Evolutionary conservation across 2,329 filamentous ascomycete species (phyloP).

Genomic region (Fusarium sororula): DNA sequence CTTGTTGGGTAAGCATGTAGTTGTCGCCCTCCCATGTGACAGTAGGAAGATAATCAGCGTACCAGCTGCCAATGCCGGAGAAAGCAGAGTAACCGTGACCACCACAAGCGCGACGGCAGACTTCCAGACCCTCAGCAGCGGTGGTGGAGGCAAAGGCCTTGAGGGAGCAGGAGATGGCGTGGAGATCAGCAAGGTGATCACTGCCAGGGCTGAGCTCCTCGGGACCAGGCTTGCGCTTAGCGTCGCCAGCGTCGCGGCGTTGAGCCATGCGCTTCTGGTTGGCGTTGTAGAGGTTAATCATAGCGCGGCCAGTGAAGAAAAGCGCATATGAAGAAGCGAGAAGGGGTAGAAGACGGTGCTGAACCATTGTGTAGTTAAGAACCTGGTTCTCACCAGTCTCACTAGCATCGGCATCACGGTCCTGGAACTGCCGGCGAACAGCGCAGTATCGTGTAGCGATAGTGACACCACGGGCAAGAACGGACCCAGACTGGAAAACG

Average conservation of each 20-base stretch:
- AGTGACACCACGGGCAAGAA: constrained; percentile 78
- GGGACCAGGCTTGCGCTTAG: constrained; percentile 68
- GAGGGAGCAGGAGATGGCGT: constrained; percentile 79
- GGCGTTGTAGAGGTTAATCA: constrained; percentile 78
- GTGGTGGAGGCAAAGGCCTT: constrained; percentile 78
- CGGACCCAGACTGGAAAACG: constrained; percentile 76
- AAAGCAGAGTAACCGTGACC: constrained; percentile 81
- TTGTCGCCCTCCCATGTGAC: constrained; percentile 82
- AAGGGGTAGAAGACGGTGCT: constrained; percentile 76
- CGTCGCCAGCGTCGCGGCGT: constrained; percentile 50
- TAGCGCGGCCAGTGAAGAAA: constrained; percentile 79
- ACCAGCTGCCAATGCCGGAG: constrained; percentile 79
- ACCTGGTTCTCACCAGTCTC: constrained; percentile 75
- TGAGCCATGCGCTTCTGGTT: constrained; percentile 73
- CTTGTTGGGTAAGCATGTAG: constrained; percentile 85
- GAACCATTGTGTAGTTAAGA: constrained; percentile 84
- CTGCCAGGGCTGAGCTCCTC: constrained; percentile 71
- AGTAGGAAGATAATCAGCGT: constrained; percentile 77
- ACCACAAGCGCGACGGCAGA: constrained; percentile 78
- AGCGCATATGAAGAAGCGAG: constrained; percentile 80
- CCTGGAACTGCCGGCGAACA: constrained; percentile 80
- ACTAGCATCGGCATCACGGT: constrained; percentile 70
- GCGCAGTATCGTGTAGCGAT: constrained; percentile 80
- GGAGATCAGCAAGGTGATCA: constrained; percentile 76
- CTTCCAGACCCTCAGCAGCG: constrained; percentile 78